Evolutionary conservation across 257 asterid genomes (phyloP), one percentile per base, ranked within the genome.

Genomic region (Anisodus acutangulus): DNA sequence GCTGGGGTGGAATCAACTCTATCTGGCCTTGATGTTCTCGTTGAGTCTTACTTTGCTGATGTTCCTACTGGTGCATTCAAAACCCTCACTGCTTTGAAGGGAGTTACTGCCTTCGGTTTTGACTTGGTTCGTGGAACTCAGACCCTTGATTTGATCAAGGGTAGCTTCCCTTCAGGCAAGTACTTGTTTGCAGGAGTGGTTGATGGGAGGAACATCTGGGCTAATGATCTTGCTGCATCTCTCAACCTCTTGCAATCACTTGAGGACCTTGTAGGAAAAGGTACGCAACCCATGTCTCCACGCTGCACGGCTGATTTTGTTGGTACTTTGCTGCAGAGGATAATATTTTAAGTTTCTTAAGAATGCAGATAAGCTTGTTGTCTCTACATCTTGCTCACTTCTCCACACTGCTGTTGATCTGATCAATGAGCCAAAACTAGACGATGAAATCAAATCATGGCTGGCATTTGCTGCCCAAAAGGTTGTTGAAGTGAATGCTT

Each of bases 141-240:
- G 88, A 92, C 97, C 84, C 86, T 94, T 85, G 99, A 95, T 71
- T 86, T 94, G 91, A 91, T 95, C 85, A 94, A 91, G 93, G 86
- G 89, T 83, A 92, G 93, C 60, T 92, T 95, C 80, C 97, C 99
- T 45, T 81, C 98, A 22, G 98, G 97, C 79, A 95, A 95, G 71
- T 91, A 91, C 91, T 90, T 95, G 71, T 94, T 94, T 86, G 99
- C 99, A 74, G 99, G 98, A 85, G 91, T 94, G 81, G 98, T 95
- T 87, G 99, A 95, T 84, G 99, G 99, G 86, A 95, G 99, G 92
- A 95, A 95, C 91, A 92, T 95, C 82, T 95, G 99, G 99, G 99
- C 99, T 80, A 95, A 95, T 88, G 95, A 95, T 86, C 94, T 94
- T 71, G 81, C 86, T 71, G 90, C 93, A 87, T 94, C 99, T 84